These are phyloP conservation scores for Simplicillium sp. DNA, from an alignment of 2,329 filamentous ascomycete species.

Conservation along the genomic window DNA sequence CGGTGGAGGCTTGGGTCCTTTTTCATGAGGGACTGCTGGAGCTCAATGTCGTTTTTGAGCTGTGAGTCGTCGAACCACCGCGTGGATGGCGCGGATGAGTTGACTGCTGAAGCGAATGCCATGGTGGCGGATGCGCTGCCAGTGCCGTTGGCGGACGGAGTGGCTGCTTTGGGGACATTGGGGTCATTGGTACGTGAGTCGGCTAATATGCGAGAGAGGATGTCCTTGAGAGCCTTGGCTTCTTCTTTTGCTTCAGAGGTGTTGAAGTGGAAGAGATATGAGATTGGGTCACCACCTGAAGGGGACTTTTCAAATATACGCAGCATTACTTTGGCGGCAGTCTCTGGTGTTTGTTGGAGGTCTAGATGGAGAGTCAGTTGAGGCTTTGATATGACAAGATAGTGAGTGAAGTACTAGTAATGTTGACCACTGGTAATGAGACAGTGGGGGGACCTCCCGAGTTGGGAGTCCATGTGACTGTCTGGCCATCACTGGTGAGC, in stretches of 20 bases:
- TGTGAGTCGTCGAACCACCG: slow-evolving; percentile 73
- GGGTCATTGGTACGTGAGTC: slow-evolving; percentile 50
- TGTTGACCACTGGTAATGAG: slow-evolving; percentile 62
- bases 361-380: slow-evolving; percentile 40
- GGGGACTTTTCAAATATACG: slow-evolving; percentile 74
- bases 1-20: slow-evolving; percentile 66
- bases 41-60: slow-evolving; percentile 66
- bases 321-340: slow-evolving; percentile 82
- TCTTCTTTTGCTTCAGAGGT: slow-evolving; percentile 70
- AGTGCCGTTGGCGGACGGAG: slow-evolving; percentile 16
- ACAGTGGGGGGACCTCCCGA: slow-evolving; percentile 55
- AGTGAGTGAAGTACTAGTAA: slow-evolving; percentile 61
- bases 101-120: slow-evolving; percentile 65
- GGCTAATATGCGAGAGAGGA: slow-evolving; percentile 69
- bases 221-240: slow-evolving; percentile 76
- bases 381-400: background rate
- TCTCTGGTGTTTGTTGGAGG: slow-evolving; percentile 88
- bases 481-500: slow-evolving; percentile 62
- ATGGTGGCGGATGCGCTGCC: slow-evolving; percentile 56
- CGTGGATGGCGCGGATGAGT: slow-evolving; percentile 42
- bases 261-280: slow-evolving; percentile 85
- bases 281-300: slow-evolving; percentile 48
- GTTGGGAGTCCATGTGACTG: slow-evolving; percentile 73
- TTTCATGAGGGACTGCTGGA: slow-evolving; percentile 84
- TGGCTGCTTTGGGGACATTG: slow-evolving; percentile 36